Evolutionary conservation across 768 basidiomycete genomes (phyloP), one percentile per base, ranked within the genome.

Genomic region (Tulasnella sp.): DNA sequence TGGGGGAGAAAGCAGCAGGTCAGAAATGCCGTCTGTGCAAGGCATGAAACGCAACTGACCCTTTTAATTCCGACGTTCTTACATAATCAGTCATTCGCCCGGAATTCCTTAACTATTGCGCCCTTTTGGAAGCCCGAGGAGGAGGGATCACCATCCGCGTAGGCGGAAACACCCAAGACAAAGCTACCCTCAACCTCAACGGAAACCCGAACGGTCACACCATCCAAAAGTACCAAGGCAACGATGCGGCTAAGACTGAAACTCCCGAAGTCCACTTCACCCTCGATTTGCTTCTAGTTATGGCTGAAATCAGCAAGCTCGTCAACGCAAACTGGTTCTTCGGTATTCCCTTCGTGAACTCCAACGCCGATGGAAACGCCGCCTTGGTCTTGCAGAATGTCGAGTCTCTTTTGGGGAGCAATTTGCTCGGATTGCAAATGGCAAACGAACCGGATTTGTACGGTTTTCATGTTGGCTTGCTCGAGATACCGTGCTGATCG

Each of bases 231-330:
- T 35, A 40, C 71, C 36, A 64, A 26, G 71, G 35, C 62, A 40
- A 17, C 62, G 40, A 64, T 39, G 37, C 62, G 26, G 41, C 32
- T 32, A 16, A 34, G 85, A 91, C 89, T 1, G 82, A 84, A 62
- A 93, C 91, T n/a, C 87, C 89, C 2, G 83, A 89, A 14, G 84
- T 91, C 34, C 79, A 87, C 37, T 87, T 88, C 71, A 87, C 89
- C 0, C 77, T 81, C 0, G 89, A 90, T 73, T 79, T 94, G 62
- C 84, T 94, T 77, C 86, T 87, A 76, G 83, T 89, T 75, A 83
- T 90, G 78, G 77, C 79, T 11, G 88, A 88, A 70, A 84, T 91
- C 36, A 88, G 88, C 0, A 76, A 81, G 0, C 77, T 89, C 11
- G 83, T 88, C 17, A 84, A 86, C 42, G 84, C 87, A n/a, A 80